Base-by-base conservation (phyloP, 1,284 basidiomycete species). In the Ganoderma lucidum region DNA sequence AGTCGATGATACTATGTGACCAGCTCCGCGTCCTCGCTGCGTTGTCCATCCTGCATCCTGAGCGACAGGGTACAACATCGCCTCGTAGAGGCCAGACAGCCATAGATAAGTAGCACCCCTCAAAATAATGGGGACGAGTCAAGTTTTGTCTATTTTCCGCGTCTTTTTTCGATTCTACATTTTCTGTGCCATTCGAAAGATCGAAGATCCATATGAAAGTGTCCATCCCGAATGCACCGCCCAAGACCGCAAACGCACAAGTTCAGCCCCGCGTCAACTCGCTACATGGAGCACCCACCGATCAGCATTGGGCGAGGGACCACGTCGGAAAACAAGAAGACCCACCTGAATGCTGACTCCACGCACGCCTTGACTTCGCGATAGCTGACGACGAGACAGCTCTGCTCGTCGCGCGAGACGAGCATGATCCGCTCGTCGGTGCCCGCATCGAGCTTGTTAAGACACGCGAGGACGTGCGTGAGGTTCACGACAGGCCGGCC, bases 351-450 rank as follows among this genome's bases (percentile, higher is more conserved):
- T 1, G 95, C 93, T 14, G 89, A 87, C 70, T 96, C 93, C 65
- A 97, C 87, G 78, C 94, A 96, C 10, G 88, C 81, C 83, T 94
- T 96, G 81, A 98, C 87, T 72, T 99, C 97, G 75, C 94, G 93
- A 81, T 98, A 99, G 78, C 91, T 95, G 55, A 99, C 97, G 19
- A 99, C 96, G 28, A 99, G 85, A 80, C 97, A 99, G 78, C 93
- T 97, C 83, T 98, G 96, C 78, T 98, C 95, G 82, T 99, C 95
- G 75, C 97, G 86, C 23, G 96, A 93, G 30, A 98, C 91, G 51
- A 99, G 87, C 96, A 99, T 97, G 75, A 99, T 86, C 70, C 92
- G 92, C 79, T 99, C 98, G 64, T 99, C 96, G 23, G 92, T 89
- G 23, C 96, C 96, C 2, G 93, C 93, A 78, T 99, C 97, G 65